Evolutionary conservation across 345 rosid species (phyloP).

Genomic region (Salix purpurea): DNA sequence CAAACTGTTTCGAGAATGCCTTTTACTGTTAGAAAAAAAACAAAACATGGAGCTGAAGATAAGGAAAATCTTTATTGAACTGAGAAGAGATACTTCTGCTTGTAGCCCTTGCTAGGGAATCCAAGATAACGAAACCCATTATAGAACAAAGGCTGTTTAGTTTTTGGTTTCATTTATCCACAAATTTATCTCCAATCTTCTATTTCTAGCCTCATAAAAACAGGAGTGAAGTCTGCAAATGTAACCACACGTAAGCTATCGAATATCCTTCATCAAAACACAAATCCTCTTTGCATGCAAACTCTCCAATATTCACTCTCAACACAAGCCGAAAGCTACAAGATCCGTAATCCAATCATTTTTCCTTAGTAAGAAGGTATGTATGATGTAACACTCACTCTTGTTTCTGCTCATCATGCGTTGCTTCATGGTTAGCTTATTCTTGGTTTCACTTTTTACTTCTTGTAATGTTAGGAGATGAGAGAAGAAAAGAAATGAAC

Average conservation of each 20-base stretch:
- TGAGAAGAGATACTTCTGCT: no score
- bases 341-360: no score
- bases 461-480: not conserved
- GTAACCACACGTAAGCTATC: not conserved
- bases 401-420: no score
- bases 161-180: not conserved
- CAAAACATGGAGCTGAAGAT: no score
- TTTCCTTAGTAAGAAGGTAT: no score
- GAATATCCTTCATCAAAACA: not conserved
- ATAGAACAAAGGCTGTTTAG: no score
- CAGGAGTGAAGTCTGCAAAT: not conserved
- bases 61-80: no score
- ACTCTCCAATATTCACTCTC: not conserved
- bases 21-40: no score
- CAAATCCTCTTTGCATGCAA: not conserved
- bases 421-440: not conserved
- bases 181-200: not conserved
- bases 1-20: no score
- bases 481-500: not conserved
- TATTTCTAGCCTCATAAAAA: not conserved
- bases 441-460: not conserved
- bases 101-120: no score
- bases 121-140: no score
- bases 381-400: no score
- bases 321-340: not conserved